Evolutionary conservation across 1,284 basidiomycete species (phyloP), one percentile per base, ranked within the genome.

Genomic region (Apiotrichum mycotoxinovorans): DNA sequence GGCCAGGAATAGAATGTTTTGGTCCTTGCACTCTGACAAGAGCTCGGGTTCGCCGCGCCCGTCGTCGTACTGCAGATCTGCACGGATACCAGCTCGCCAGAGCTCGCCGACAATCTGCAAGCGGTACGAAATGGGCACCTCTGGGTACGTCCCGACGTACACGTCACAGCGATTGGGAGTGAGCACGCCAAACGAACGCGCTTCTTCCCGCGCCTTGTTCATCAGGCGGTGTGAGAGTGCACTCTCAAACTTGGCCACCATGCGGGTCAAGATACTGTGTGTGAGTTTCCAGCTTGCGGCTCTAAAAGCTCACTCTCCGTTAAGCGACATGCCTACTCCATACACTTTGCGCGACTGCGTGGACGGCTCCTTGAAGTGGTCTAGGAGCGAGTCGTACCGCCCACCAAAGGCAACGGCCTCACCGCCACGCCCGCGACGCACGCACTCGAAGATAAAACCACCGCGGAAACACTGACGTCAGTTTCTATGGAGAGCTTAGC

Each of bases 11-110:
- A 77, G 57, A 8, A 76, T 74, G 51, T 75, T 78, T 60, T 78
- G 77, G 43, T 75, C 74, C 50, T 67, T 49, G 57, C 76, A 79
- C 60, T 79, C 77, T 9, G 62, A 54, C 30, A 67, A 61, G 8
- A 77, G 71, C 22, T 77, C 72, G 20, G 75, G 70, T 46, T 73
- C 46, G 15, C 50, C 57, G 22, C 76, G 61, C 7, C 70, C 71
- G 62, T 78, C 77, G 46, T 81, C 80, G 64, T 81, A 80, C 58
- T 82, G 81, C 57, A 84, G 63, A 62, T 84, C 83, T 1, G 83
- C 81, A 26, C 78, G 70, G 37, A 83, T 77, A 0, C 80, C 80
- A 3, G 79, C 76, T 15, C 78, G 69, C 83, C 83, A 84, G 9
- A 84, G 73, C 62, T 82, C 80, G 8, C 78, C 76, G 17, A 78